Percentiles rank a stretch among this genome's conserved stretches.
phyloP scores from a whole-genome alignment of 2,329 filamentous ascomycete genomes.

The Fusarium incarnatum region DNA sequence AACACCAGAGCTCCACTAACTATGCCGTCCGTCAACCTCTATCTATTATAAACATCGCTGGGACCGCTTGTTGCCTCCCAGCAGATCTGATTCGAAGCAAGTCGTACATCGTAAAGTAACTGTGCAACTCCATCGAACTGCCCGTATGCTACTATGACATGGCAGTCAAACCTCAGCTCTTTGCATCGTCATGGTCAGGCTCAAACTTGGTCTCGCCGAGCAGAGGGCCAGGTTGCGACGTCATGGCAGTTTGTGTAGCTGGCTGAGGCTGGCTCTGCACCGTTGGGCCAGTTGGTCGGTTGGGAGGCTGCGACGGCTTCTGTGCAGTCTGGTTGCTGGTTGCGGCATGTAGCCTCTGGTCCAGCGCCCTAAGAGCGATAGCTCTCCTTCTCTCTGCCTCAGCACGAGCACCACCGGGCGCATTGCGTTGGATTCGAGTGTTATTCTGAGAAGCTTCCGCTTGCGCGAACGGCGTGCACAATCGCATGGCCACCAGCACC shows the following conservation, averaged over 20 bases:
- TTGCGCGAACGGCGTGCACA: conserved; percentile 87
- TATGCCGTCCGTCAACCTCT: conserved; percentile 20
- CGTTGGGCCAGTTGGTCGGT: conserved; percentile 63
- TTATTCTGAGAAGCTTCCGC: conserved; percentile 82
- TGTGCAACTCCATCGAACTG: neutral
- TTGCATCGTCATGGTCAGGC: conserved; percentile 68
- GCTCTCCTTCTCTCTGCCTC: conserved; percentile 92
- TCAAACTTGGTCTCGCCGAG: conserved; percentile 78
- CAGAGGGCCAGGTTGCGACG: conserved; percentile 65
- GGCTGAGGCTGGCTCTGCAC: conserved; percentile 68
- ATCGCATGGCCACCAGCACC: conserved; percentile 76
- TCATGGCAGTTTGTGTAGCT: conserved; percentile 69
- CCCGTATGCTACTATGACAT: neutral
- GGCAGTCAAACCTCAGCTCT: conserved; percentile 40
- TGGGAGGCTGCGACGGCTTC: conserved; percentile 50
- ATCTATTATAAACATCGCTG: conserved; percentile 35
- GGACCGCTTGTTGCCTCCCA: conserved; percentile 10
- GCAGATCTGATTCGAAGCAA: conserved; percentile 1
- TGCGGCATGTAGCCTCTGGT: conserved; percentile 91
- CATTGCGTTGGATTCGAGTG: conserved; percentile 63
- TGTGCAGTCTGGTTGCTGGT: conserved; percentile 61
- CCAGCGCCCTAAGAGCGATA: conserved; percentile 88
- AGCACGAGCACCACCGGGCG: conserved; percentile 78
- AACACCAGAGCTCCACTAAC: conserved; percentile 38
- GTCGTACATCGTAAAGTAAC: conserved; percentile 36